Conservation (phyloP, 1,284 basidiomycete species). For the Waitea zeae region DNA sequence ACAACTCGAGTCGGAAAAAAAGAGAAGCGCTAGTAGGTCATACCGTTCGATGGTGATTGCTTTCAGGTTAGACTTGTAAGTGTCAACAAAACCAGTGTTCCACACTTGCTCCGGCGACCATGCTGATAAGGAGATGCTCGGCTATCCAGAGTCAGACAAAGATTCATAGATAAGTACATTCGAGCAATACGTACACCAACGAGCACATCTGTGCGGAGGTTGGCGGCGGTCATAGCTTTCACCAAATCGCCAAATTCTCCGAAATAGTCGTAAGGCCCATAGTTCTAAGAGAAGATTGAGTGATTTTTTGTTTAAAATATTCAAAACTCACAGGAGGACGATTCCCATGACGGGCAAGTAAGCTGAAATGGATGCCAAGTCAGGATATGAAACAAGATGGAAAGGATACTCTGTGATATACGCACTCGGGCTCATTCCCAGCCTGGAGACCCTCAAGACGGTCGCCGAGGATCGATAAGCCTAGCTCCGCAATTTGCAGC, state of each 20-base stretch:
- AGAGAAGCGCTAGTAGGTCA: conserved; percentile 3
- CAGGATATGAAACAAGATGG: too few species aligned
- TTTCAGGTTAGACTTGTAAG: conserved; percentile 25
- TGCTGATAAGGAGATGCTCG: conserved; percentile 30
- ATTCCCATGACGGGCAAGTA: too few species aligned
- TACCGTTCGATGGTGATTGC: conserved; percentile 40
- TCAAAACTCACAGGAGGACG: too few species aligned
- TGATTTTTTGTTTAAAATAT: too few species aligned
- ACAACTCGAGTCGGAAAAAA: too few species aligned
- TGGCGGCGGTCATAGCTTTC: too few species aligned
- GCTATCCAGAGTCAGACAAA: too few species aligned
- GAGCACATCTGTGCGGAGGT: too few species aligned
- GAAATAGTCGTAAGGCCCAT: conserved; percentile 27
- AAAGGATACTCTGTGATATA: conserved; percentile 17
- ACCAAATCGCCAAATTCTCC: conserved; percentile 25
- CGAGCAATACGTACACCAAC: too few species aligned
- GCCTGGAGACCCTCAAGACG: conserved; percentile 26
- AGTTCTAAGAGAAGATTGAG: too few species aligned
- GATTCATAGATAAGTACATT: too few species aligned
- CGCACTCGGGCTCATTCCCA: conserved; percentile 43
- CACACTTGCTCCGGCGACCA: conserved; percentile 37
- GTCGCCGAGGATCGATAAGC: conserved; percentile 24
- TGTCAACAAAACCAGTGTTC: conserved; percentile 36
- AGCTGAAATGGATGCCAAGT: too few species aligned
- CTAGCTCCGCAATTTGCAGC: neutral